Percentiles rank a stretch among this genome's conserved stretches.
phyloP scores from a whole-genome alignment of 2,329 filamentous ascomycete genomes.

The Monilinia aucupariae region DNA sequence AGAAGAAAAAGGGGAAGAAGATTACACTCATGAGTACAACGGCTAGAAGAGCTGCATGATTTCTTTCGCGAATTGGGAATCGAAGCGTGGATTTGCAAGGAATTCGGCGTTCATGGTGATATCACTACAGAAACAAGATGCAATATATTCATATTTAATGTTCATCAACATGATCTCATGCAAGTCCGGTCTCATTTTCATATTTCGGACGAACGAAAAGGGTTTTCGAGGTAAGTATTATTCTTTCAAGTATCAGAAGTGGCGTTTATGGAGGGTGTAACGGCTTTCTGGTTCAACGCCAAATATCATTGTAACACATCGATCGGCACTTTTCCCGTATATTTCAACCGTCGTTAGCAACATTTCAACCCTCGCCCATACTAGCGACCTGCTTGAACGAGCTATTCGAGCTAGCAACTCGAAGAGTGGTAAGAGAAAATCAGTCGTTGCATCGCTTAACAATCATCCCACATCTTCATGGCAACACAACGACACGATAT shows the following conservation, averaged over 20 bases:
- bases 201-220: background rate
- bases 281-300: background rate
- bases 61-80: conserved; percentile 2
- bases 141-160: conserved; percentile 10
- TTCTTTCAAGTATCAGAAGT: background rate
- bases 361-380: background rate
- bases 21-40: conserved; percentile 66
- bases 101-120: conserved; percentile 10
- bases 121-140: conserved; percentile 5
- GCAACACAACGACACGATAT: background rate
- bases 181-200: conserved; percentile 2
- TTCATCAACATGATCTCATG: conserved; percentile 15
- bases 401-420: background rate
- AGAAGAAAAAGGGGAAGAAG: conserved; percentile 68
- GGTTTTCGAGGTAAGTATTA: background rate
- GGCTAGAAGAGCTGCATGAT: conserved; percentile 38
- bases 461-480: background rate
- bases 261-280: conserved; percentile 1
- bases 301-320: background rate
- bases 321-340: background rate
- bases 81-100: conserved; percentile 2
- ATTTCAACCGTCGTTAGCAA: background rate
- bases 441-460: conserved; percentile 1
- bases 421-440: background rate
- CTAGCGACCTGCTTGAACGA: background rate